Base-by-base conservation (phyloP, 2,329 filamentous ascomycete species). In the Pseudopyrenochaeta lycopersici region DNA sequence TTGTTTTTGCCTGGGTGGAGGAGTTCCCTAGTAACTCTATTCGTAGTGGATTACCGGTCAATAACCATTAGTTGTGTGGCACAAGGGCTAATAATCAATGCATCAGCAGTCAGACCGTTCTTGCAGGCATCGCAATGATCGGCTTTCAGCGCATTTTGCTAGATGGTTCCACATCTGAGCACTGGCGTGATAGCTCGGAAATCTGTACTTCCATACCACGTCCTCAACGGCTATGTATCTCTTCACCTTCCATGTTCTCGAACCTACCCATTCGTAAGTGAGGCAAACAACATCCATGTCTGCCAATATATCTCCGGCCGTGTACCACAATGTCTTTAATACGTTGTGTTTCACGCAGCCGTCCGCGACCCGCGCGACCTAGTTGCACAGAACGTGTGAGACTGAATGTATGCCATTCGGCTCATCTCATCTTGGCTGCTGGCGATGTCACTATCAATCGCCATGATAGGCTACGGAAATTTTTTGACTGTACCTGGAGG, bases 381-480 rank as follows among this genome's bases (percentile, higher is more conserved):
- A 39, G 49, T 57, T 18, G 42, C 46, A 59, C 56, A 42, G 27
- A 60, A 52, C 40, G 45, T 49, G 46, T 54, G 41, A 54, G 46
- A 58, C 56, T 38, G 39, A 36, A 35, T 49, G 44, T 49, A 30
- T 46, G 38, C n/a, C 40, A 32, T 7, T 36, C 42, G 43, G 40
- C n/a, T n/a, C n/a, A n/a, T n/a, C n/a, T n/a, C n/a, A n/a, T n/a
- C n/a, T n/a, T n/a, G n/a, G 17, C 49, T 41, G 49, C 47, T 41
- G 21, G 41, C 40, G 42, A 45, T 41, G 41, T 20, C 33, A 42
- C 46, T 32, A 46, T 49, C 54, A 62, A 59, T 59, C 52, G 44
- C 61, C 31, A 40, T 52, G 58, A 64, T 58, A 65, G 58, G 42
- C 62, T 45, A 54, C 46, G 38, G 49, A n/a, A 55, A 48, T 52